Conservation (phyloP, 495 filamentous ascomycete species). For the Penicillium paxilli region DNA sequence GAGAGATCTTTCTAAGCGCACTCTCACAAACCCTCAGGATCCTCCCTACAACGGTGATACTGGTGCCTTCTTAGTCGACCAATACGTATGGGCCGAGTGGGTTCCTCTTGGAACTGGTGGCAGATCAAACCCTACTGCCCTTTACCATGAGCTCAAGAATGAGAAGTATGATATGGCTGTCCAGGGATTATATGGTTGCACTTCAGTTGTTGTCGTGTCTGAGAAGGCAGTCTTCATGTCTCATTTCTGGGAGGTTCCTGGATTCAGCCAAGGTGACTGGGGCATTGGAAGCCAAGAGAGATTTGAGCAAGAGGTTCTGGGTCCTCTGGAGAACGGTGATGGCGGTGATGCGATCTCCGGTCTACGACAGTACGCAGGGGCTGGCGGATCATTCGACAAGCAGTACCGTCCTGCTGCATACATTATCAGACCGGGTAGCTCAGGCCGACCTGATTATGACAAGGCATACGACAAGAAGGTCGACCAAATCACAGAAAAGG, state of each 20-base stretch:
- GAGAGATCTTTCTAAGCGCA: background rate
- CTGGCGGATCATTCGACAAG: background rate
- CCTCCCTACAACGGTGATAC: background rate
- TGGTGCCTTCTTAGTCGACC: background rate
- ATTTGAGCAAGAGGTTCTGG: background rate
- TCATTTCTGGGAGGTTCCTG: slow-evolving; percentile 1
- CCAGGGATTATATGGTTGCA: background rate
- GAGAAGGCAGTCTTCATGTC: slow-evolving; percentile 1
- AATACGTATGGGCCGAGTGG: background rate
- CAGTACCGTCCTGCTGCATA: background rate
- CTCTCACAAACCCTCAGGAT: background rate
- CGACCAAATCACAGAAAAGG: background rate
- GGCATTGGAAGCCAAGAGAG: background rate
- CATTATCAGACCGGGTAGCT: background rate
- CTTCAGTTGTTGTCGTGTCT: background rate
- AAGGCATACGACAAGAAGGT: slow-evolving; percentile 2
- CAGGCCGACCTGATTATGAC: background rate
- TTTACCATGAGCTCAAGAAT: slow-evolving; percentile 4
- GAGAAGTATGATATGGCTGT: background rate
- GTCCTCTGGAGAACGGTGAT: background rate
- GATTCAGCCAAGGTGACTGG: background rate
- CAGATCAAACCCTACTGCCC: background rate
- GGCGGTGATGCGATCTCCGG: background rate
- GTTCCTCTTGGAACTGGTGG: background rate
- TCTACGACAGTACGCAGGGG: background rate